Percentiles rank a stretch among this genome's conserved stretches.
Evolutionary conservation across 2,329 filamentous ascomycete genomes (phyloP).

Genomic region (Clonostachys byssicola): DNA sequence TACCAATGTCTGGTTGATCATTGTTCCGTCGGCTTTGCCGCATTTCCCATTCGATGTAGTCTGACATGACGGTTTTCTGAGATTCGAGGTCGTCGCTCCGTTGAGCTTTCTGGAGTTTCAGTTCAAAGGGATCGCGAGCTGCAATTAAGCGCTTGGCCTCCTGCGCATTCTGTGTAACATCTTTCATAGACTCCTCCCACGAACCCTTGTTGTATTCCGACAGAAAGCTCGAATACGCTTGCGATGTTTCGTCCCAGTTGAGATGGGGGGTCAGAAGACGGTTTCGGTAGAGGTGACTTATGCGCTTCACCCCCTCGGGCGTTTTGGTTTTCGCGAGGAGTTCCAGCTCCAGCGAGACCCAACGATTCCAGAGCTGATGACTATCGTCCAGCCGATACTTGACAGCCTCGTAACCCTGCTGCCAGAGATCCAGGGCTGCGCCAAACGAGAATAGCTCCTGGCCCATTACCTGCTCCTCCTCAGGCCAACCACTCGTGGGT

Average conservation of each 20-base stretch:
- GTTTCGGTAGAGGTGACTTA: conserved; percentile 66
- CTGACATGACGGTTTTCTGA: conserved; percentile 45
- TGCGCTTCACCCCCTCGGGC: conserved; percentile 54
- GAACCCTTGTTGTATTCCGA: conserved; percentile 64
- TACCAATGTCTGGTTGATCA: conserved; percentile 34
- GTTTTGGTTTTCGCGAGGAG: conserved; percentile 55
- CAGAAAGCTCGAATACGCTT: conserved; percentile 70
- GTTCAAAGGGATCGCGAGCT: conserved; percentile 64
- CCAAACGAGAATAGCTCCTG: conserved; percentile 69
- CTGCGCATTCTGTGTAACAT: conserved; percentile 58
- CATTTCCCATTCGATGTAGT: conserved; percentile 87
- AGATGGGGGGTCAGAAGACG: conserved; percentile 70
- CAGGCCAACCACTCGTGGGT: conserved; percentile 50
- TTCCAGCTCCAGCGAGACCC: conserved; percentile 67
- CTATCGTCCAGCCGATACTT: conserved; percentile 74
- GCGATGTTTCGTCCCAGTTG: conserved; percentile 71
- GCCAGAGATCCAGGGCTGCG: conserved; percentile 63
- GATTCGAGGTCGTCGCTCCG: conserved; percentile 51
- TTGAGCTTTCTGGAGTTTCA: conserved; percentile 56
- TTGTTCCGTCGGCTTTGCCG: conserved; percentile 49
- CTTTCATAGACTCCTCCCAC: conserved; percentile 73
- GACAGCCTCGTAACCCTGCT: conserved; percentile 66
- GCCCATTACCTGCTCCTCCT: conserved; percentile 66
- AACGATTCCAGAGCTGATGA: conserved; percentile 75
- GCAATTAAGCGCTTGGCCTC: conserved; percentile 58